Conservation (phyloP, 2,329 filamentous ascomycete genomes). For the Sporothrix pallida region DNA sequence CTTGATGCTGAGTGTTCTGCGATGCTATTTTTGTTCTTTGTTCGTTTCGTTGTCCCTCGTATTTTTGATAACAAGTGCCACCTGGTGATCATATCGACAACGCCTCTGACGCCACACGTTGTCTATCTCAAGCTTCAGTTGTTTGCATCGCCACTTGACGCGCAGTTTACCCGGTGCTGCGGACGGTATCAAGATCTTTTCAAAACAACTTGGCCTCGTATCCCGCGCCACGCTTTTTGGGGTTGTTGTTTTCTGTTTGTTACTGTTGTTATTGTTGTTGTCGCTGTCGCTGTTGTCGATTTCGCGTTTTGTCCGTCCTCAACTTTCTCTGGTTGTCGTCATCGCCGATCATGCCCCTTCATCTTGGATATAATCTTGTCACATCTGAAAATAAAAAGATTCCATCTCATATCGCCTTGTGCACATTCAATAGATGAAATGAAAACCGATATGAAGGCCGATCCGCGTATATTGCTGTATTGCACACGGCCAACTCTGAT, state of each 20-base stretch:
- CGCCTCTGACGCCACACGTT: too few relatives aligned
- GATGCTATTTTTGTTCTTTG: not conserved
- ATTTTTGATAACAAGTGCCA: too few relatives aligned
- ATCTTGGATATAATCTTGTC: constrained; percentile 15
- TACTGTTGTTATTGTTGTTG: too few relatives aligned
- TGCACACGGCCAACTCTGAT: not conserved
- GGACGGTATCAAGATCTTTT: not conserved
- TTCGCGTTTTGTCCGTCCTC: not conserved
- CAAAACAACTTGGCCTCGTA: not conserved
- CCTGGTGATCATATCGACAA: too few relatives aligned
- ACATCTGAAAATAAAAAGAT: not conserved
- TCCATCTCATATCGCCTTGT: not conserved
- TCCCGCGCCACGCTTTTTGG: not conserved
- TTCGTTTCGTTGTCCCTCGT: too few relatives aligned
- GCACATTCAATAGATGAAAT: not conserved
- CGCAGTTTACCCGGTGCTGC: constrained; percentile 12
- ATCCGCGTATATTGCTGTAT: not conserved
- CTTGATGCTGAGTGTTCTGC: not conserved
- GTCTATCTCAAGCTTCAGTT: not conserved
- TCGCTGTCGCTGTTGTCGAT: too few relatives aligned
- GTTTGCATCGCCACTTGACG: not conserved
- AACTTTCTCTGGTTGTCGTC: not conserved
- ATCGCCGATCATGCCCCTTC: not conserved
- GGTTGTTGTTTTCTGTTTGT: not conserved
- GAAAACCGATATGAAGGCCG: not conserved